Evolutionary conservation across 2,329 filamentous ascomycete genomes (phyloP), one percentile per base, ranked within the genome.

Genomic region (Sclerotinia borealis): DNA sequence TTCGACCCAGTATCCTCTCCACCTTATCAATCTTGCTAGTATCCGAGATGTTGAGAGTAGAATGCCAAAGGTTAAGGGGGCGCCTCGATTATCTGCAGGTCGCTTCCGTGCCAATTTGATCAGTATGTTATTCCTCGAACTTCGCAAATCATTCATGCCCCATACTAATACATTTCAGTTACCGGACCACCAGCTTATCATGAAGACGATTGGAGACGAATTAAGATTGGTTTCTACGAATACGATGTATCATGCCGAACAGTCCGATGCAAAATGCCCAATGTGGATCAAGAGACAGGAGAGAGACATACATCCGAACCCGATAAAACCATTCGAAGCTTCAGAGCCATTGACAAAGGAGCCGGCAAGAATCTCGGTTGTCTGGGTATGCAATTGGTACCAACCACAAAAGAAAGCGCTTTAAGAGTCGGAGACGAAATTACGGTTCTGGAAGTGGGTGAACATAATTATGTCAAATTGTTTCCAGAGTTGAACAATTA

Each of bases 61-160:
- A 52, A 79, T 90, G 9, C 79, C 81, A 1, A 81, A 79, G 29
- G 59, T 55, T 29, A 52, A 52, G 43, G 71, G 71, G 8, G 72
- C 82, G 22, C 78, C 79, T 34, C 76, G 80, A 34, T 78, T 92
- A 0, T 84, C 88, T 63, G 82, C 83, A 10, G 76, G 82, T 19
- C 82, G 87, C 15, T 92, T 91, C 75, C 82, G 89, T 29, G 83
- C 89, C 43, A 92, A 93, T 70, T 85, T 93, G 39, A 86, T 91
- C 68, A 76, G 61, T 63, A 31, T 36, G 61, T 52, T 15, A 39
- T 25, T 56, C 55, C 8, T 5, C 17, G 11, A 22, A 34, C 2
- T 27, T n/a, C 9, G 7, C 25, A 39, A 36, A 8, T 43, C 13
- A 6, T 25, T 19, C 7, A 41, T 29, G 11, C 15, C 22, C 19